Evolutionary conservation across 768 basidiomycete genomes (phyloP).

Genomic region (Pleurotus tuoliensis): DNA sequence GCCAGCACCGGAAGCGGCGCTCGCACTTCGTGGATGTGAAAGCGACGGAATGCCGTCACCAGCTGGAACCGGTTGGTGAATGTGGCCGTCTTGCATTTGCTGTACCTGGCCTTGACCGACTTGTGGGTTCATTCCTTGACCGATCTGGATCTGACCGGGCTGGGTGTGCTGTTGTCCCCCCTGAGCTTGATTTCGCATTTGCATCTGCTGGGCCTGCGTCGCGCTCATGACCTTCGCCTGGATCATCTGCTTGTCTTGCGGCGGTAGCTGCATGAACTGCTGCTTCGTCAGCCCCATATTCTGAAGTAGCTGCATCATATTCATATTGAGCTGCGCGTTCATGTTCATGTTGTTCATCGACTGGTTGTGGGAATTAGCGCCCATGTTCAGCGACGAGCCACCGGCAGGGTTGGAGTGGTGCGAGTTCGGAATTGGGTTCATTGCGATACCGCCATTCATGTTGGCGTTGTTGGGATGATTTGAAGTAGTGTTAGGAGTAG

Average conservation of each 20-base stretch:
- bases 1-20: neutral
- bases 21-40: neutral
- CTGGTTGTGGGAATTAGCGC: neutral
- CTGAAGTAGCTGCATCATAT: neutral
- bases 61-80: constrained; percentile 3
- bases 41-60: neutral
- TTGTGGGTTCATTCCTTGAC: neutral
- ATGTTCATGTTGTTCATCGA: neutral
- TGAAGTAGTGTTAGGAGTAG: neutral
- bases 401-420: neutral
- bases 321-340: constrained; percentile 1
- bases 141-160: neutral
- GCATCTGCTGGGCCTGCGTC: constrained; percentile 12
- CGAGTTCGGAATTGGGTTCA: neutral
- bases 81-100: neutral
- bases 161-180: constrained; percentile 11
- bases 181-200: constrained; percentile 10
- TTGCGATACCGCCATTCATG: neutral
- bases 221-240: constrained; percentile 9
- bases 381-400: neutral
- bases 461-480: neutral
- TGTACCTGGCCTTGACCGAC: neutral
- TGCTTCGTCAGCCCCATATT: constrained; percentile 6
- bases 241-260: constrained; percentile 9
- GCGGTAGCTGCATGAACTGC: constrained; percentile 8